Conservation (phyloP, 179 eudicot species). For the Silene coronaria region DNA sequence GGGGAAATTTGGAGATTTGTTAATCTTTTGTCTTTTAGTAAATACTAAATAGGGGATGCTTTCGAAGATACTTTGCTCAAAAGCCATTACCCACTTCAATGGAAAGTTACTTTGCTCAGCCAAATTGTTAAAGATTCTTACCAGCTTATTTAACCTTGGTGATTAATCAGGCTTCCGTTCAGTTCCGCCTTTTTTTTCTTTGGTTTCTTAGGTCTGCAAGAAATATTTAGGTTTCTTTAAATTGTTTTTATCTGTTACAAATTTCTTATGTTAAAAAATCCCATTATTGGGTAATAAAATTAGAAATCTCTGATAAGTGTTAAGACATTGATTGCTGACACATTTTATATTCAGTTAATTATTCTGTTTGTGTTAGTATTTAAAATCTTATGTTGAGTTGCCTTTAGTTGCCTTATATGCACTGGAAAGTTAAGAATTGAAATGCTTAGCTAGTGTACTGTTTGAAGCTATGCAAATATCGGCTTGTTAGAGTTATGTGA, state of each 20-base stretch:
- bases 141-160: neutral
- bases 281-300: neutral
- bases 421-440: neutral
- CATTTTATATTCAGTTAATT: neutral
- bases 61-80: no score
- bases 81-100: no score
- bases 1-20: no score
- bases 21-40: no score
- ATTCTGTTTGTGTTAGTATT: neutral
- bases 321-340: neutral
- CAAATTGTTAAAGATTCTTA: no score
- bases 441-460: neutral
- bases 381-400: neutral
- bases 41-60: no score
- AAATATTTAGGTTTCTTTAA: neutral
- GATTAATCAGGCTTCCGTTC: neutral
- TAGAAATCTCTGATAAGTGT: no score
- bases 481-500: neutral
- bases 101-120: no score
- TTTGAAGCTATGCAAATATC: neutral
- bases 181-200: neutral
- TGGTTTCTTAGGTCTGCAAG: neutral
- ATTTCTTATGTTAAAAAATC: neutral
- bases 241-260: no score
- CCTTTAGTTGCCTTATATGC: neutral